phyloP scores from a whole-genome alignment of 352 stramenopile species.

The Hyaloperonospora arabidopsidis region DNA sequence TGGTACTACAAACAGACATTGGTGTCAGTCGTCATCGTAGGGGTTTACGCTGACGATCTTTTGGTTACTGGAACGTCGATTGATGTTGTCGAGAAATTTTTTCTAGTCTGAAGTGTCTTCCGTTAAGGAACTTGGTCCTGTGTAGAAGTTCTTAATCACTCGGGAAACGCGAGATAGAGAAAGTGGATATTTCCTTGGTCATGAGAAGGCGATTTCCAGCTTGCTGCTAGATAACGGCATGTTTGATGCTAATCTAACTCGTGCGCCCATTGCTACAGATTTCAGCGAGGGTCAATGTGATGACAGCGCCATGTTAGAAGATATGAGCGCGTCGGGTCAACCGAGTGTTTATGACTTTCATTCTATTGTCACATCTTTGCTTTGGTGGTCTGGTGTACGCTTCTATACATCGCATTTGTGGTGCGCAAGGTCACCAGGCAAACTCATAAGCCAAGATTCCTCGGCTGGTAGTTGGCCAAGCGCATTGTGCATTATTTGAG shows the following conservation, averaged over 20 bases:
- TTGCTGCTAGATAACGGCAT: neutral
- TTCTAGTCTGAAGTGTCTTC: too few relatives aligned
- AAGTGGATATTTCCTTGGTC: slow-evolving; percentile 11
- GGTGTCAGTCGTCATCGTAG: slow-evolving; percentile 7
- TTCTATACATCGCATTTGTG: too few relatives aligned
- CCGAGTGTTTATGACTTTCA: neutral
- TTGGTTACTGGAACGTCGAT: slow-evolving; percentile 20
- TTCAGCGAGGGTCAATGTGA: neutral
- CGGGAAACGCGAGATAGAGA: slow-evolving; percentile 1
- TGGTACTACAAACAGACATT: slow-evolving; percentile 2
- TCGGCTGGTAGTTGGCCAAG: neutral
- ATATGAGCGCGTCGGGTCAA: neutral
- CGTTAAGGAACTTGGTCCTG: slow-evolving; percentile 22
- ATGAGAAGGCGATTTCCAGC: slow-evolving; percentile 5
- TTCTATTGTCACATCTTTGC: neutral
- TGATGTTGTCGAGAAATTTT: too few relatives aligned
- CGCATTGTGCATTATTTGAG: neutral
- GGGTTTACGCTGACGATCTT: slow-evolving; percentile 26
- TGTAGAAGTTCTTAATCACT: slow-evolving; percentile 25
- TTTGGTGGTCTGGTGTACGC: neutral
- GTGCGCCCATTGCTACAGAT: neutral
- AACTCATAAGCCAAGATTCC: neutral
- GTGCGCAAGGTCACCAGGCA: neutral
- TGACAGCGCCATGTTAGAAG: neutral
- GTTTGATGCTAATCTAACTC: neutral